Base-by-base conservation (phyloP, 495 filamentous ascomycete genomes). In the Aspergillus hancockii region DNA sequence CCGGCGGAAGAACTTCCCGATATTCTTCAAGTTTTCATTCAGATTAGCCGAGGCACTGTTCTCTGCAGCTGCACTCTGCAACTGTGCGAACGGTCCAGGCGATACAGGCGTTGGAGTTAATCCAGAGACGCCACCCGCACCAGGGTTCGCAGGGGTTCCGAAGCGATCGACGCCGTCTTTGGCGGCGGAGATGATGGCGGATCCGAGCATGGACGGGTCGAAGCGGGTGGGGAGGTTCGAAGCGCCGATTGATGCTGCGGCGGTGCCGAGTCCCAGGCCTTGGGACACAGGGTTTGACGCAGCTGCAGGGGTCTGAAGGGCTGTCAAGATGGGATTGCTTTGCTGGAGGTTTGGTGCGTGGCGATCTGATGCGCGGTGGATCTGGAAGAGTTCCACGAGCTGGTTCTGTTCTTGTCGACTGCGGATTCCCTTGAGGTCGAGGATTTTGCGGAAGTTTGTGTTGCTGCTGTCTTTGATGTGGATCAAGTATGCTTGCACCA, bases 401-500 rank as follows among this genome's bases (percentile, higher is more conserved):
- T 88, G 82, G 10, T 84, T 74, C 64, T 98, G 93, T 60, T 98
- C 93, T 60, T 82, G 81, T 60, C 89, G 89, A 57, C 75, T 77
- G 63, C 89, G 83, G 60, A 97, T 88, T 57, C 90, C 91, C 67
- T 97, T 96, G 61, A 97, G 82, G 49, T 98, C 94, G 38, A 98
- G 88, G 58, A 98, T 90, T 74, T 96, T 97, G 62, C 89, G 86
- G 85, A 98, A 98, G 78, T 98, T 98, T 60, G 88, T 83, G 70
- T 97, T 90, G 71, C 88, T 92, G 50, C 85, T 83, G 77, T 96
- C 92, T 65, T 87, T 90, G 62, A 98, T 92, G 75, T 96, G 90
- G 69, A 95, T 91, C 32, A 98, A 85, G 73, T 98, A 98, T 49
- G 93, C 95, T 76, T 97, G 94, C 3, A 98, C 92, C 30, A 98